A percentile compares a stretch with the other conserved stretches of the same genome.
Evolutionary conservation across 495 filamentous ascomycete species (phyloP).

Genomic region (Aspergillus ostianus): DNA sequence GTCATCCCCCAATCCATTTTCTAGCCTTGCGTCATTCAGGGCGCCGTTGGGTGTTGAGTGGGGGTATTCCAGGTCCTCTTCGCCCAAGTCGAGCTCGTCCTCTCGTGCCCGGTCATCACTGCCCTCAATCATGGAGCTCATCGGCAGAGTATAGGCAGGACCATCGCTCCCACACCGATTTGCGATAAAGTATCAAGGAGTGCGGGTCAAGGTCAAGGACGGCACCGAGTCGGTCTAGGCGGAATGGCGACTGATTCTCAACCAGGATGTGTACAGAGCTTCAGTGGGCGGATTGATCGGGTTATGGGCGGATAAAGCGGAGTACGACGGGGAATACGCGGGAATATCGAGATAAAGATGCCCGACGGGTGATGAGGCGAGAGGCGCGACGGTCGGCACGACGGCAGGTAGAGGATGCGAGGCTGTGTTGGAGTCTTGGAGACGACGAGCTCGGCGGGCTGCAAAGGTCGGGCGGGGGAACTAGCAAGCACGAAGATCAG

Average conservation of each 20-base stretch:
- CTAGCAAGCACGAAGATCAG: not conserved
- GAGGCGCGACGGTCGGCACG: not conserved
- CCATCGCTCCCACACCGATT: conserved; percentile 37
- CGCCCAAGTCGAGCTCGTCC: conserved; percentile 49
- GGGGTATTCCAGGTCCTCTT: conserved; percentile 29
- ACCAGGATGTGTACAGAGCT: conserved; percentile 3
- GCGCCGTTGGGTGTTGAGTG: conserved; percentile 25
- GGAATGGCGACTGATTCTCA: conserved; percentile 1
- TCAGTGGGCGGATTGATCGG: conserved; percentile 1
- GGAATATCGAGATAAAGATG: no score
- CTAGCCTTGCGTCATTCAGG: conserved; percentile 17
- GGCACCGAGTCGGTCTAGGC: conserved; percentile 2
- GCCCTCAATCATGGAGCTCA: conserved; percentile 53
- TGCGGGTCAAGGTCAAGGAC: not conserved
- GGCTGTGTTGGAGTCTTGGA: not conserved
- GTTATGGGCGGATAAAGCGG: not conserved
- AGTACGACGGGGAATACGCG: not conserved
- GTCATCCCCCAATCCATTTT: conserved; percentile 9
- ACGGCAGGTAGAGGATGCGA: not conserved
- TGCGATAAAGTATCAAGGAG: not conserved
- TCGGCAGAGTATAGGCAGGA: conserved; percentile 43
- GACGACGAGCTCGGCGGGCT: not conserved
- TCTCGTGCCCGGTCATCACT: conserved; percentile 44
- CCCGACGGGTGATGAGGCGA: not conserved
- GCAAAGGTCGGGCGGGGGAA: not conserved